phyloP scores from a whole-genome alignment of 1,139 yeast species.

The Pichia sp. region DNA sequence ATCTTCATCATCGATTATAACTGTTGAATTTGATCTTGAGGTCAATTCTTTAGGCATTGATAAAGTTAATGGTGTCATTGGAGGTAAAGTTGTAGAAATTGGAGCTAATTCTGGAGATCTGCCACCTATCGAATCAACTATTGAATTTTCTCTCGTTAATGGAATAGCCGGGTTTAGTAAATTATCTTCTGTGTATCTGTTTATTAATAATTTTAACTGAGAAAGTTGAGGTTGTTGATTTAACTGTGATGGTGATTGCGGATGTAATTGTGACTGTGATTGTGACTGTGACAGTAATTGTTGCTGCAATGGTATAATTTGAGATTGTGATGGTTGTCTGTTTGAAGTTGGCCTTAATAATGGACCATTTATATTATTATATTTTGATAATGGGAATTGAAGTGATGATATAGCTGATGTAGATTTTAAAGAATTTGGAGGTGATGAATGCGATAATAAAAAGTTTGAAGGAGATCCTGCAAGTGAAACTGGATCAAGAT shows the following conservation, averaged over 20 bases:
- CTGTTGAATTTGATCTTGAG: constrained; percentile 13
- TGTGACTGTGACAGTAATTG: neutral
- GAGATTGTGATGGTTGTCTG: neutral
- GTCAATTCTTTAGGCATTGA: constrained; percentile 20
- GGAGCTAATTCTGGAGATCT: constrained; percentile 30
- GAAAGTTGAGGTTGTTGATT: neutral
- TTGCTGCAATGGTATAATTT: neutral
- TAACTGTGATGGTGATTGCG: neutral
- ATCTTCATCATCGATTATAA: constrained; percentile 11
- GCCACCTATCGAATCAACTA: constrained; percentile 25
- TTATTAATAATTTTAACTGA: constrained; percentile 5
- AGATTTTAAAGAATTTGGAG: constrained; percentile 34
- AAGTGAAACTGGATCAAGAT: constrained; percentile 38
- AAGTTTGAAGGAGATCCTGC: constrained; percentile 53
- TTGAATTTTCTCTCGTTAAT: constrained; percentile 19
- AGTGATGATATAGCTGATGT: constrained; percentile 12
- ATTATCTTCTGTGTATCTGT: constrained; percentile 6
- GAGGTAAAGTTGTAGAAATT: constrained; percentile 28
- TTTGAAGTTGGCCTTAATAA: neutral
- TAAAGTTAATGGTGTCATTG: constrained; percentile 31
- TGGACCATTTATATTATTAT: neutral
- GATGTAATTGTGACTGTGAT: neutral
- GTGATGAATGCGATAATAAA: constrained; percentile 47
- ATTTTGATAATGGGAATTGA: constrained; percentile 1
- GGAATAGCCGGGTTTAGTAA: constrained; percentile 1